Base-by-base conservation (phyloP, 345 rosid species). In the Acer saccharum region DNA sequence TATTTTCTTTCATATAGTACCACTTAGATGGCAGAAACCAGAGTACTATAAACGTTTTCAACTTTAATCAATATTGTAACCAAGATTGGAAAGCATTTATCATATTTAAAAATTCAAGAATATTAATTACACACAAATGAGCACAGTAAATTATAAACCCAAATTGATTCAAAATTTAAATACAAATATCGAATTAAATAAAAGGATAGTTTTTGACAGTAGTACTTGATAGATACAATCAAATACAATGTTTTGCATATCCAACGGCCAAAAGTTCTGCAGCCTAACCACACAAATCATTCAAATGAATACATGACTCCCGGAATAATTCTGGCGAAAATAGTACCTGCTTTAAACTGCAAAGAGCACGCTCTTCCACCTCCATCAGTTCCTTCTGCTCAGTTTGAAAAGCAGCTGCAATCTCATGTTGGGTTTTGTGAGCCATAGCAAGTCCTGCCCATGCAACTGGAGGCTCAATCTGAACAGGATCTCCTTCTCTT, bases 371-470 rank as follows among this genome's bases (percentile, higher is more conserved):
- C 77, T 90, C 97, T 84, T 91, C 94, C 74, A 87, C 84, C 57
- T 94, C 95, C 48, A 80, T 65, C 87, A 89, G 76, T 64, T 91
- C 95, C 79, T 83, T 83, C 65, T 60, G 83, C 68, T 88, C 94
- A 10, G 91, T 41, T 76, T 79, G 90, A 89, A 87, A 96, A 69
- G 98, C 95, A 71, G 97, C 93, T 48, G 91, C 86, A 84, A 94
- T 91, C 86, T 94, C 99, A 70, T 96, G 98, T 5, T 88, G 98
- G 63, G 90, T 85, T 81, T 94, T 92, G 82, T 94, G 98, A 86
- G 88, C 97, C 93, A 91, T 87, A 66, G 93, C 97, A 77, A 94
- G 93, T 71, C 99, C 99, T 35, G 97, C 92, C 99, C 98, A 92
- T 55, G 93, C 99, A 80, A 88, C 78, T 54, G 97, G 88, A 83